A percentile compares a stretch with the other conserved stretches of the same genome.
These are phyloP conservation scores for Ploettnerulaceae sp. DNA, from an alignment of 2,329 filamentous ascomycete species.

Conservation along the genomic window DNA sequence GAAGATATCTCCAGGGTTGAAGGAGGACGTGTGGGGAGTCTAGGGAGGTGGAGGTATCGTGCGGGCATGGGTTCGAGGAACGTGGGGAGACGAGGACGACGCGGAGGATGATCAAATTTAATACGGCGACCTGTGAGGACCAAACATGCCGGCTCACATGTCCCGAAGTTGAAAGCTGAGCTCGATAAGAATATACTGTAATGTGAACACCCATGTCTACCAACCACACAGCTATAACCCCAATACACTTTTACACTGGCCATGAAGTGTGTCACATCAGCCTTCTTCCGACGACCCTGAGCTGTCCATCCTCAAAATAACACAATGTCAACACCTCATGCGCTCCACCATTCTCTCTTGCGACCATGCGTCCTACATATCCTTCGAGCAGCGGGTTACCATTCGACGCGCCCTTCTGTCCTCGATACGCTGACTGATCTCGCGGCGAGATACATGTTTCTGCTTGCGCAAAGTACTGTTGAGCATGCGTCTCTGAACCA, in stretches of 20 bases:
- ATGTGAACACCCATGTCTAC: neutral
- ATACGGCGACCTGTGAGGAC: neutral
- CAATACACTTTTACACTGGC: constrained; percentile 12
- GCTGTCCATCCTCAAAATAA: constrained; percentile 11
- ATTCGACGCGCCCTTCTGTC: constrained; percentile 73
- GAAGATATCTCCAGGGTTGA: too few relatives aligned
- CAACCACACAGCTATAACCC: neutral
- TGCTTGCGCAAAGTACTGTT: constrained; percentile 69
- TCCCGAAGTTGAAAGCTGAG: too few relatives aligned
- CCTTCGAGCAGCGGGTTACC: constrained; percentile 85
- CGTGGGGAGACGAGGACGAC: neutral
- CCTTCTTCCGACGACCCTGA: constrained; percentile 22
- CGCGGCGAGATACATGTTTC: constrained; percentile 71
- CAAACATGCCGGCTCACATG: too few relatives aligned
- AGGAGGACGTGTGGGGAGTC: too few relatives aligned
- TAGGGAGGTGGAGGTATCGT: too few relatives aligned
- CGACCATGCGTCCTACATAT: constrained; percentile 87
- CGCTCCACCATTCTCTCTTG: constrained; percentile 70
- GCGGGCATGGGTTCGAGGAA: too few relatives aligned
- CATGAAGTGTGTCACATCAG: constrained; percentile 25
- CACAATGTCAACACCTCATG: constrained; percentile 40
- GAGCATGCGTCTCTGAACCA: constrained; percentile 57
- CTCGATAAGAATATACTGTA: too few relatives aligned
- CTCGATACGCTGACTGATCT: constrained; percentile 82
- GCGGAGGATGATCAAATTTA: too few relatives aligned